Evolutionary conservation across 495 filamentous ascomycete species (phyloP).

Genomic region (Xylaria sp.): DNA sequence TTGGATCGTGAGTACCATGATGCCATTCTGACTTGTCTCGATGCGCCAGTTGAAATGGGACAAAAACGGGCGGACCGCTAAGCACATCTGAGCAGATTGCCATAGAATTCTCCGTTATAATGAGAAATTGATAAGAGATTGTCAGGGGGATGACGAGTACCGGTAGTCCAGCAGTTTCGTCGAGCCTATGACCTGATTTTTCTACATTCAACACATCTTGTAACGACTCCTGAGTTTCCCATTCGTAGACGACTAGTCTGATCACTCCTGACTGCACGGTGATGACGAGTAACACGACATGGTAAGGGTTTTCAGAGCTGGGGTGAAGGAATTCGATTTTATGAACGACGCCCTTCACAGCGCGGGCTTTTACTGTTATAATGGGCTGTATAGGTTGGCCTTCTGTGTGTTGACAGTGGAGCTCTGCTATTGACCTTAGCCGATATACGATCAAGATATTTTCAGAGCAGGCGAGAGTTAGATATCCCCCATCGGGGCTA

Average conservation of each 20-base stretch:
- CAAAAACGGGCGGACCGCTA: slow-evolving; percentile 55
- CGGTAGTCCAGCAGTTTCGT: slow-evolving; percentile 66
- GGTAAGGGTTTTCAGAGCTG: slow-evolving; percentile 63
- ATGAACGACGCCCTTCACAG: slow-evolving; percentile 75
- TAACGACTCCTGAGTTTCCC: slow-evolving; percentile 61
- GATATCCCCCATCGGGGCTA: slow-evolving; percentile 69
- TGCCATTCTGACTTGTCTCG: slow-evolving; percentile 44
- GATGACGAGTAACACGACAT: slow-evolving; percentile 79
- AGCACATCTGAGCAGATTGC: slow-evolving; percentile 65
- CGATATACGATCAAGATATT: slow-evolving; percentile 64
- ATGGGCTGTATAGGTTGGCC: slow-evolving; percentile 50
- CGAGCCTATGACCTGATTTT: slow-evolving; percentile 58
- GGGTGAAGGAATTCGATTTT: slow-evolving; percentile 90
- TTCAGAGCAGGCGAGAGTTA: slow-evolving; percentile 52
- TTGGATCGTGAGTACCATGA: slow-evolving; percentile 48
- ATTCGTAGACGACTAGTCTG: slow-evolving; percentile 75
- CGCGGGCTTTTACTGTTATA: slow-evolving; percentile 59
- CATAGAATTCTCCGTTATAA: slow-evolving; percentile 65
- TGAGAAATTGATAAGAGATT: slow-evolving; percentile 67
- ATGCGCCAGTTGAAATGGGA: slow-evolving; percentile 41
- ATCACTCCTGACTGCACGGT: slow-evolving; percentile 66
- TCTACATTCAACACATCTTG: slow-evolving; percentile 46
- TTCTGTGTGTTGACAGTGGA: slow-evolving; percentile 49
- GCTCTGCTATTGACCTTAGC: slow-evolving; percentile 56
- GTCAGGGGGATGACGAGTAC: slow-evolving; percentile 73